Percentiles rank a stretch among this genome's conserved stretches.
Conservation (phyloP, 1,284 basidiomycete genomes). For the Vanrija pseudolonga region DNA sequence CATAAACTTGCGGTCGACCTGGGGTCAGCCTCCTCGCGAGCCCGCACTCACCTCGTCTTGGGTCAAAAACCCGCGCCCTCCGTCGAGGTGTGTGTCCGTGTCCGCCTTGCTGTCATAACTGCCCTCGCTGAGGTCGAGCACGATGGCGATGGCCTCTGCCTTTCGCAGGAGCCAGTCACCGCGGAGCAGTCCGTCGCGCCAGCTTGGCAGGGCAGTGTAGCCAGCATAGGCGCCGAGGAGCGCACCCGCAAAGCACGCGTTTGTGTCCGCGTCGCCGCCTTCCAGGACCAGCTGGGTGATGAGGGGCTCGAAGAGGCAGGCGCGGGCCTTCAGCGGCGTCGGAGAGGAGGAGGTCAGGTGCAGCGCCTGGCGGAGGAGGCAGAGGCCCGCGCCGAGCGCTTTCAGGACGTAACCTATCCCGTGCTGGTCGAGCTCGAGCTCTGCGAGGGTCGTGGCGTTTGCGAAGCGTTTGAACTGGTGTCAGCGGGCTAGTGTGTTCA, state of each 20-base stretch:
- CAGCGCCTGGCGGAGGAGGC: constrained; percentile 8
- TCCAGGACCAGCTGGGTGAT: constrained; percentile 8
- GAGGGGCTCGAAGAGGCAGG: constrained; percentile 6
- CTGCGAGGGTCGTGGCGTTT: background rate
- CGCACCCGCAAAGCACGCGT: constrained; percentile 13
- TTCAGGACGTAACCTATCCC: constrained; percentile 20
- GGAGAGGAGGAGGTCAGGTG: background rate
- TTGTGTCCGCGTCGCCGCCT: constrained; percentile 18
- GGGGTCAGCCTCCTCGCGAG: background rate
- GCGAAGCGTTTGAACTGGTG: constrained; percentile 4
- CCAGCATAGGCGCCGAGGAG: constrained; percentile 14
- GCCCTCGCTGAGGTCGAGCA: constrained; percentile 3
- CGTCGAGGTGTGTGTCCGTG: constrained; percentile 4
- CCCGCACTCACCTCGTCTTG: background rate
- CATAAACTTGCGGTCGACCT: constrained; percentile 8
- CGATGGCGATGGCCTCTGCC: constrained; percentile 1
- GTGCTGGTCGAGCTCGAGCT: constrained; percentile 7
- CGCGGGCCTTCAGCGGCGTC: background rate
- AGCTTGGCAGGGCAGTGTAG: constrained; percentile 7
- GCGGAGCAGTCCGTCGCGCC: constrained; percentile 8
- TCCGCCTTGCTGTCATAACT: constrained; percentile 4
- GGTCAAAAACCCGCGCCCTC: constrained; percentile 7
- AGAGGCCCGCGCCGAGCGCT: constrained; percentile 5
- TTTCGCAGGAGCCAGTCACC: constrained; percentile 8
- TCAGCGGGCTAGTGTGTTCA: background rate